phyloP scores from a whole-genome alignment of 257 asterid genomes.

The Eustoma russellianum region DNA sequence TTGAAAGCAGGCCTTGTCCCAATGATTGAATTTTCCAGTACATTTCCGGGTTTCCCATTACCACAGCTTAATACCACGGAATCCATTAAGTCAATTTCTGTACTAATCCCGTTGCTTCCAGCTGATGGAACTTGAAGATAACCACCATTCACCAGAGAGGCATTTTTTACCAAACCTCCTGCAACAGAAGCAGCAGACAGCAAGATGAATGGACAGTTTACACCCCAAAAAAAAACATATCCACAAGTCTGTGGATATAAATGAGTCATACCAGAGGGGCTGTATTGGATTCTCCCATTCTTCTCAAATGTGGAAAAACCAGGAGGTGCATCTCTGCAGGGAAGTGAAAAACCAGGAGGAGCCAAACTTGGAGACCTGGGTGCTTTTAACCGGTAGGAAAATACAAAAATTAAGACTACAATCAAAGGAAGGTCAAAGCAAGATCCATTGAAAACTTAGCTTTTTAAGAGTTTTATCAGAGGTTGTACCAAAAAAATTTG shows the following conservation, averaged over 20 bases:
- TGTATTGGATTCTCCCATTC: constrained; percentile 27
- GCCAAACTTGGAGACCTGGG: constrained; percentile 53
- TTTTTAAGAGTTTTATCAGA: no score
- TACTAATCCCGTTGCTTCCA: constrained; percentile 26
- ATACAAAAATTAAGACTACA: no score
- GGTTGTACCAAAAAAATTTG: no score
- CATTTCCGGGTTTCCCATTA: constrained; percentile 33
- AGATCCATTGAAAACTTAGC: no score
- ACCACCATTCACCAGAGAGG: constrained; percentile 31
- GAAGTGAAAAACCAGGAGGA: constrained; percentile 75
- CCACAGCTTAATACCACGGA: constrained; percentile 40
- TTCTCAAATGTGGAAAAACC: constrained; percentile 60
- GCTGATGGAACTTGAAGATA: constrained; percentile 30
- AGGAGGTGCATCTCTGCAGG: constrained; percentile 76
- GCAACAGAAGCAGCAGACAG: constrained; percentile 10
- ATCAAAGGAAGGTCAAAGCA: no score
- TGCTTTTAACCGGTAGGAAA: constrained; percentile 29
- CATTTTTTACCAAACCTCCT: constrained; percentile 41
- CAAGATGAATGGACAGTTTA: no score
- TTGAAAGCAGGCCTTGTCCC: constrained; percentile 23
- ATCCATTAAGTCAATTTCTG: constrained; percentile 39
- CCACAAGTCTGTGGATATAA: constrained; percentile 1
- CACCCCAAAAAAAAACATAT: no score
- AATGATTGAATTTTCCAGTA: constrained; percentile 23
- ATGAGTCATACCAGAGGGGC: constrained; percentile 42